Conservation (phyloP, 208 protist species). For the Balamuthia mandrillaris region DNA sequence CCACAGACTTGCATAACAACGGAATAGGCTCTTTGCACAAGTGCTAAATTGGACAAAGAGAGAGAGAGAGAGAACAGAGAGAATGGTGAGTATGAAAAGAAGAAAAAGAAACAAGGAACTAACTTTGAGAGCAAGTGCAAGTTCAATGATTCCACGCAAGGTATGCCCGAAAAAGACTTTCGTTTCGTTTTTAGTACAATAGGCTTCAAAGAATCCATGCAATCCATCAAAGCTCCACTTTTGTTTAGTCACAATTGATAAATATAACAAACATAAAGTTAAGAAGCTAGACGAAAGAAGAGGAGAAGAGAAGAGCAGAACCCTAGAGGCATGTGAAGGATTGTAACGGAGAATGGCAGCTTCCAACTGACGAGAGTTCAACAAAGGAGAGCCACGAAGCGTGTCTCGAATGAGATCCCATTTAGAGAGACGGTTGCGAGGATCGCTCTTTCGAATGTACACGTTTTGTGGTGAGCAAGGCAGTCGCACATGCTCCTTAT, state of each 20-base stretch:
- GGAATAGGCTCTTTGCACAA: constrained; percentile 42
- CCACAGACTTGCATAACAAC: not conserved
- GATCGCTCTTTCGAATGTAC: too few relatives aligned
- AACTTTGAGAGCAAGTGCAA: not conserved
- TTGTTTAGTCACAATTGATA: not conserved
- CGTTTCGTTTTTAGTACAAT: constrained; percentile 1
- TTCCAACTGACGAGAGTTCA: too few relatives aligned
- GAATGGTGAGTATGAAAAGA: not conserved
- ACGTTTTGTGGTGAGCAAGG: too few relatives aligned
- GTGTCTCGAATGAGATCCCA: too few relatives aligned
- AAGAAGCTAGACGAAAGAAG: too few relatives aligned
- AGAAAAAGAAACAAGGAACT: not conserved
- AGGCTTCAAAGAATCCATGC: constrained; percentile 32
- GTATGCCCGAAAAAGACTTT: not conserved
- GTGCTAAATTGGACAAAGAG: not conserved
- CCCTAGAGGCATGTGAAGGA: too few relatives aligned
- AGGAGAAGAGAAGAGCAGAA: too few relatives aligned
- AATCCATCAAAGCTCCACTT: constrained; percentile 39
- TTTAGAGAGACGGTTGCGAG: too few relatives aligned
- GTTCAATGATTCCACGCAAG: not conserved
- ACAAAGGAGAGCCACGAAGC: too few relatives aligned
- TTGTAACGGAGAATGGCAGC: too few relatives aligned
- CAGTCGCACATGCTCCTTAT: too few relatives aligned
- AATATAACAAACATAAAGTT: too few relatives aligned
- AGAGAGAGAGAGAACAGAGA: constrained; percentile 16